phyloP scores from a whole-genome alignment of 495 filamentous ascomycete species.

The Coniosporium apollinis region DNA sequence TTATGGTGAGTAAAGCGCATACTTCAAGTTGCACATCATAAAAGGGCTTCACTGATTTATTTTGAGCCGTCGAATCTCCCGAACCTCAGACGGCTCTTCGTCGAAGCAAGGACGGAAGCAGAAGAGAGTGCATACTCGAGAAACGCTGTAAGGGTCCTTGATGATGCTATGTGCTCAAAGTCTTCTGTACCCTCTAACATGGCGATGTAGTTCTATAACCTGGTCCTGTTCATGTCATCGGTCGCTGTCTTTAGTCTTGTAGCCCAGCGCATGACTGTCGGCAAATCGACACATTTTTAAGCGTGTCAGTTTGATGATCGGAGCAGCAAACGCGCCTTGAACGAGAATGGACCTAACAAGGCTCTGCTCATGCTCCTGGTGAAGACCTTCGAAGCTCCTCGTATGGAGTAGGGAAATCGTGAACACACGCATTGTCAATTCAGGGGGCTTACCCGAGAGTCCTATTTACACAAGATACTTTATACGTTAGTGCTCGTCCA shows the following conservation, averaged over 20 bases:
- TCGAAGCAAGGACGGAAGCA: slow-evolving; percentile 81
- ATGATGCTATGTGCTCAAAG: slow-evolving; percentile 1
- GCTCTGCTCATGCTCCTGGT: background rate
- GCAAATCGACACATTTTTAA: background rate
- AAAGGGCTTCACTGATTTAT: background rate
- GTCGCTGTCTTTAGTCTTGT: slow-evolving; percentile 84
- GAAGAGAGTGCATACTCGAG: slow-evolving; percentile 92
- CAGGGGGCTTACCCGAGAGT: too few relatives aligned
- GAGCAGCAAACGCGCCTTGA: background rate
- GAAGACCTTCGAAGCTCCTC: background rate
- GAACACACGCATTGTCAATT: too few relatives aligned
- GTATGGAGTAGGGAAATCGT: too few relatives aligned
- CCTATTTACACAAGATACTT: too few relatives aligned
- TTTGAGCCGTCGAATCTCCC: slow-evolving; percentile 62
- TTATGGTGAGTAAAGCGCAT: slow-evolving; percentile 2
- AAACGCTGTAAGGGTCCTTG: slow-evolving; percentile 52
- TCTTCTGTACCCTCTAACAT: background rate
- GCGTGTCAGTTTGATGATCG: too few relatives aligned
- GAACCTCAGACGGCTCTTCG: slow-evolving; percentile 89
- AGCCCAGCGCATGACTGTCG: slow-evolving; percentile 50
- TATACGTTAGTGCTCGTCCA: too few relatives aligned
- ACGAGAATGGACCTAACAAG: background rate
- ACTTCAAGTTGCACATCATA: background rate
- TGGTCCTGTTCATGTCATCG: slow-evolving; percentile 88
- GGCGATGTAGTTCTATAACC: slow-evolving; percentile 76